Percentiles rank a stretch among this genome's conserved stretches.
phyloP scores from a whole-genome alignment of 306 rosid species.

The Rubus parviflorus region DNA sequence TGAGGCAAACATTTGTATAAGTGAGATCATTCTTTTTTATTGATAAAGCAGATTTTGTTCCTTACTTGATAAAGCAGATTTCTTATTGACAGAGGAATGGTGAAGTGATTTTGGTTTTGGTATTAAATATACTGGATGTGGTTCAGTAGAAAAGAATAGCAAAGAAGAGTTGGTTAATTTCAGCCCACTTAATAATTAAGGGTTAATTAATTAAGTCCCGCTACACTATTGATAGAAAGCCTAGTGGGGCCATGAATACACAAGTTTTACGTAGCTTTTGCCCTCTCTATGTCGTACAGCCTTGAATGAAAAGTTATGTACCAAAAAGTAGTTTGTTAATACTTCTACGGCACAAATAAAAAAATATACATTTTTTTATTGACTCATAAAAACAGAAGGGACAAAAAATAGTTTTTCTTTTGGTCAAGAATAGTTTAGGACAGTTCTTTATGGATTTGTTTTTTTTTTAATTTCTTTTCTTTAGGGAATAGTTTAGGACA shows the following conservation, averaged over 20 bases:
- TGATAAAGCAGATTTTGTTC: background rate
- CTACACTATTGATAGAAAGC: background rate
- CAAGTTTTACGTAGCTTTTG: background rate
- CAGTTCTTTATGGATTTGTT: too few relatives aligned
- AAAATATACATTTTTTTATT: background rate
- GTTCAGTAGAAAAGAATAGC: background rate
- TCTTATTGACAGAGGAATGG: background rate
- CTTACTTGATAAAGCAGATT: background rate
- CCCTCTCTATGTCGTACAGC: background rate
- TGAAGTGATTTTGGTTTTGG: background rate
- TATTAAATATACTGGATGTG: background rate
- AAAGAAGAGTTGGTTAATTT: too few relatives aligned
- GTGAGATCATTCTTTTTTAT: background rate
- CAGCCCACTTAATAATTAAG: background rate
- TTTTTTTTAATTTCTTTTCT: too few relatives aligned
- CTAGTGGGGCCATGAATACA: background rate
- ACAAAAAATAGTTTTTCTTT: background rate
- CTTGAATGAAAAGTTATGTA: background rate
- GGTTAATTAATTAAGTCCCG: background rate
- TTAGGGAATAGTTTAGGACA: too few relatives aligned
- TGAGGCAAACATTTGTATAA: slow-evolving; percentile 13
- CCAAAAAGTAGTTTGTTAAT: background rate
- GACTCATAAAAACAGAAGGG: background rate
- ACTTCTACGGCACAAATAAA: background rate
- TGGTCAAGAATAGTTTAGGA: too few relatives aligned